phyloP scores from a whole-genome alignment of 208 protist species.

The Balamuthia mandrillaris region DNA sequence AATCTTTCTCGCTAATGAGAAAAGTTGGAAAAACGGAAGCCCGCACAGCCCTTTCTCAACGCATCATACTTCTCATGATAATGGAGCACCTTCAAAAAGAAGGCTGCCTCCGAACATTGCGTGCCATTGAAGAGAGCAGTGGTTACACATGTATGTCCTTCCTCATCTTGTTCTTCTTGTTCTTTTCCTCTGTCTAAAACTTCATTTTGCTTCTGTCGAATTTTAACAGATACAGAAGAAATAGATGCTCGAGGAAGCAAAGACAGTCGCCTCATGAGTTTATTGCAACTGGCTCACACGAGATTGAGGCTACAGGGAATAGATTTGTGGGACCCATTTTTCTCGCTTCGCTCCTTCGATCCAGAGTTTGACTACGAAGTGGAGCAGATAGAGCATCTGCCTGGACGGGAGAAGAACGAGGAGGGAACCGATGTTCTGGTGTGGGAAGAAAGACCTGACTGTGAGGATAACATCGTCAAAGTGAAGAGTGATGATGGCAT shows the following conservation, averaged over 20 bases:
- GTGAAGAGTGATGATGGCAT: no score
- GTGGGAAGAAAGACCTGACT: conserved; percentile 9
- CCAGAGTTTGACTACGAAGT: conserved; percentile 13
- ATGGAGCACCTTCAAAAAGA: conserved; percentile 13
- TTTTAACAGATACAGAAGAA: no score
- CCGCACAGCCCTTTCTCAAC: neutral
- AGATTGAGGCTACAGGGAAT: no score
- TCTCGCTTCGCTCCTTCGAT: no score
- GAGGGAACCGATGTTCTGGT: neutral
- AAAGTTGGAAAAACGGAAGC: neutral
- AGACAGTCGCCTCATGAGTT: no score
- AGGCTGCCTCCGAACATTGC: neutral
- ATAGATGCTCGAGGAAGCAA: no score
- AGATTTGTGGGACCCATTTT: no score
- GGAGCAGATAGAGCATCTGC: conserved; percentile 1
- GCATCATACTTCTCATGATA: neutral
- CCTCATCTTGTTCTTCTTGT: neutral
- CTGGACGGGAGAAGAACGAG: conserved; percentile 1
- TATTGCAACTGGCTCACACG: no score
- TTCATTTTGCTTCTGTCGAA: no score
- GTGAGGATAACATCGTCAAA: conserved; percentile 20
- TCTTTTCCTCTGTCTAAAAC: neutral
- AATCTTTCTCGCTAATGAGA: neutral
- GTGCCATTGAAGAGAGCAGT: neutral
- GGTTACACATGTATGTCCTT: neutral